Evolutionary conservation across 2,329 filamentous ascomycete species (phyloP).

Genomic region (Colletotrichum sp.): DNA sequence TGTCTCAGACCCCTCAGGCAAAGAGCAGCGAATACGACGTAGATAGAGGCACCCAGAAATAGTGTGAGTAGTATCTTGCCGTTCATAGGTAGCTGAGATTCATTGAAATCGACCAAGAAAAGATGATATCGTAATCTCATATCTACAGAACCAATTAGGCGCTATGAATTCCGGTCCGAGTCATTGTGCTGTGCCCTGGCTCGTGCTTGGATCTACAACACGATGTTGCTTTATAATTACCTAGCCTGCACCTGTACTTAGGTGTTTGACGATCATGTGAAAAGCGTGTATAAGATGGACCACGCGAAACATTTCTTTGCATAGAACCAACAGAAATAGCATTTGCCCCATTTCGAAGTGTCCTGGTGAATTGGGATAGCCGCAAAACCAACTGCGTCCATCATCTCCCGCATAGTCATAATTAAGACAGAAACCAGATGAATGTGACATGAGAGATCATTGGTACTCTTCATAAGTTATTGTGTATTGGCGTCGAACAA

Average conservation of each 20-base stretch:
- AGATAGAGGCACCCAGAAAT: not conserved
- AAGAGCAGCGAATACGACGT: accelerated
- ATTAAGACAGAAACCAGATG: too few species aligned
- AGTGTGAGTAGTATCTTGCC: not conserved
- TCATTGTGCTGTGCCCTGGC: not conserved
- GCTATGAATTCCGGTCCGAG: not conserved
- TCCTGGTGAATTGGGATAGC: not conserved
- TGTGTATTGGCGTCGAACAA: too few species aligned
- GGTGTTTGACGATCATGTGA: not conserved
- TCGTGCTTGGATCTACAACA: accelerated
- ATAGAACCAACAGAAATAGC: not conserved
- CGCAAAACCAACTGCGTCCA: too few species aligned
- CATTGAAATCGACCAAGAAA: not conserved
- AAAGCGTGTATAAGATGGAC: not conserved
- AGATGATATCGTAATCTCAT: accelerated
- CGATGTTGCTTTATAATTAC: not conserved
- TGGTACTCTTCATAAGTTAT: too few species aligned
- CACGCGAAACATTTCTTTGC: not conserved
- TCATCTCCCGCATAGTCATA: too few species aligned
- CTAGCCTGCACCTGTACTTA: not conserved
- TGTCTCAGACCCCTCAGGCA: accelerated
- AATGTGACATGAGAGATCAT: too few species aligned
- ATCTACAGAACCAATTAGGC: not conserved
- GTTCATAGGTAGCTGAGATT: not conserved
- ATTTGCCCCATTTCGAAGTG: too few species aligned